Conservation (phyloP, 805 yeast species). For the Maudiozyma turicensis region DNA sequence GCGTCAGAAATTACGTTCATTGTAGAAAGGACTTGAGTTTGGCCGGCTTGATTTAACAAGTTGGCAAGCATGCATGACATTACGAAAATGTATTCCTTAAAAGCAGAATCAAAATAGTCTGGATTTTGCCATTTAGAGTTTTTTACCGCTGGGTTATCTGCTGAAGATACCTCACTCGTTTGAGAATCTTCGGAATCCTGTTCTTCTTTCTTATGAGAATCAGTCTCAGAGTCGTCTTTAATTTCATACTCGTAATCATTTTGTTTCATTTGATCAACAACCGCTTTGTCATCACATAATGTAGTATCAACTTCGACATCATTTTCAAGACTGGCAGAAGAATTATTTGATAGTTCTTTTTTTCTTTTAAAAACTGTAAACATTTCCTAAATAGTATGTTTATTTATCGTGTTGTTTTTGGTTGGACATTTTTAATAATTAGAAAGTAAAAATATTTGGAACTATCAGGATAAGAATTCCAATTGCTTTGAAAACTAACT, state of each 20-base stretch:
- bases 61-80: conserved; percentile 29
- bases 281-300: background rate
- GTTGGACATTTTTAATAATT: too few relatives aligned
- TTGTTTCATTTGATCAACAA: background rate
- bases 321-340: background rate
- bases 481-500: too few relatives aligned
- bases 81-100: conserved; percentile 24
- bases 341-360: background rate
- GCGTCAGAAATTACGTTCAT: conserved; percentile 29
- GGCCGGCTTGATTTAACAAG: conserved; percentile 33
- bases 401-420: background rate
- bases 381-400: background rate
- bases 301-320: background rate
- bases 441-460: too few relatives aligned
- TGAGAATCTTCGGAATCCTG: background rate
- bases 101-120: conserved; percentile 10
- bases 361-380: background rate
- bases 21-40: conserved; percentile 31
- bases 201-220: background rate
- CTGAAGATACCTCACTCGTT: background rate
- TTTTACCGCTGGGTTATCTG: background rate
- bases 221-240: background rate
- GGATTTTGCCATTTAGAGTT: conserved; percentile 12
- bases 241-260: background rate
- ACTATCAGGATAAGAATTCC: too few relatives aligned